Conservation (phyloP, 306 rosid species). For the Glycine tomentella region DNA sequence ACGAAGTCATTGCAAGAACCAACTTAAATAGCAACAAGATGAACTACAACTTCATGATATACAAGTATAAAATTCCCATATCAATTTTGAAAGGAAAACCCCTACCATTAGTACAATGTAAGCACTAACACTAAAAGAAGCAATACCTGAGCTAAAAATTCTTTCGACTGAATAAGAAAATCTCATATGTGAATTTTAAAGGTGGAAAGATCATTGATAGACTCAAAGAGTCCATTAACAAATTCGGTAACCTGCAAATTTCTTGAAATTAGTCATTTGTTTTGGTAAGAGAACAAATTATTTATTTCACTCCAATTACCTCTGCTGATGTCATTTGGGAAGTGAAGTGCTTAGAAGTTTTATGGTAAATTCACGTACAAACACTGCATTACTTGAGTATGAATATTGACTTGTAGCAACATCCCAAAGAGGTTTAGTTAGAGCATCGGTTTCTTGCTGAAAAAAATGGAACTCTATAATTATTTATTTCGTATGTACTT, state of each 20-base stretch:
- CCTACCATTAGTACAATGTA: conserved; percentile 11
- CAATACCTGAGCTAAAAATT: too few relatives aligned
- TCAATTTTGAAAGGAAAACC: not conserved
- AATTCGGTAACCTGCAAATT: too few relatives aligned
- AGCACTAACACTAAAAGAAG: not conserved
- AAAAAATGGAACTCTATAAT: conserved; percentile 21
- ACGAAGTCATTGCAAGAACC: not conserved
- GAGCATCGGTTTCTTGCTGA: conserved; percentile 78
- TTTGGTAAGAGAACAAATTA: too few relatives aligned
- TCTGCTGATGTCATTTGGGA: too few relatives aligned
- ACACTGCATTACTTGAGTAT: conserved; percentile 74
- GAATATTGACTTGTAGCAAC: conserved; percentile 64
- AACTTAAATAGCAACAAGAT: not conserved
- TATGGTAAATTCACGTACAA: conserved; percentile 87
- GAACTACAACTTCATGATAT: not conserved
- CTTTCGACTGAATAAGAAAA: too few relatives aligned
- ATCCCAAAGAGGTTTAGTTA: conserved; percentile 97
- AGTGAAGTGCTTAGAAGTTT: conserved; percentile 82
- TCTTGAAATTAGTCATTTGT: too few relatives aligned
- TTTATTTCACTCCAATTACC: too few relatives aligned
- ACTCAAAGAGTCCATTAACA: too few relatives aligned
- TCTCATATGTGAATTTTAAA: too few relatives aligned
- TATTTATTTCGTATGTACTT: not conserved
- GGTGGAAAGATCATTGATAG: too few relatives aligned
- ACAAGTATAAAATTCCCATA: too few relatives aligned